Evolutionary conservation across 495 filamentous ascomycete genomes (phyloP), one percentile per base, ranked within the genome.

Genomic region (Patellaria atrata): DNA sequence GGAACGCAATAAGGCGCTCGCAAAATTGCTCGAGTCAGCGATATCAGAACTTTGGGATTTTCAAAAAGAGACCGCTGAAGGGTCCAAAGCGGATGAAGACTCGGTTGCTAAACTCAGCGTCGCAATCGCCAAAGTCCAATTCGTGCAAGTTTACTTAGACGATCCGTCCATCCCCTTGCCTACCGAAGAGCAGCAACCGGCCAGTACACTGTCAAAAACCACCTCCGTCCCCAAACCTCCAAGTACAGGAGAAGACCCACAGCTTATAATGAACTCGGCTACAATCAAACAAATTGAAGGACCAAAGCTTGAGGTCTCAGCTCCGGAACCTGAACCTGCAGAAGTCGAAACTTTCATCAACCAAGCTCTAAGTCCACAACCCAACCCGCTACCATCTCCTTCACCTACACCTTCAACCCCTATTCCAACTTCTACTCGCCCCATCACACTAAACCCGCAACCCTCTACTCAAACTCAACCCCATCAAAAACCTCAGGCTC

Each of bases 141-240:
- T 78, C 34, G 78, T 89, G 21, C 82, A 83, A 48, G 66, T 73
- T 7, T 81, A 77, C 39, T 60, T 93, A 7, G 75, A 79, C 45
- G 77, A 87, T 43, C 48, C 71, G 9, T 63, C 61, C 2, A 52
- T 79, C 11, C 58, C 66, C 9, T 53, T 76, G 21, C 62, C 73
- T 19, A 54, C 63, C 10, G 61, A 67, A 7, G 64, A 65, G n/a
- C n/a, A n/a, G n/a, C n/a, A n/a, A n/a, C n/a, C n/a, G n/a, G n/a
- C n/a, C n/a, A n/a, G n/a, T 6, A 49, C 11, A 19, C 18, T 32
- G 13, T 19, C 24, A 14, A 28, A 37, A 38, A 13, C 21, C 9
- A 25, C 40, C 44, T n/a, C 22, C 27, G 24, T 28, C 30, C 4
- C 21, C 33, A 23, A 37, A 12, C 22, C 8, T 17, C n/a, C n/a